A percentile compares a stretch with the other conserved stretches of the same genome.
These are phyloP conservation scores for Citrus reticulata DNA, from an alignment of 345 rosid genomes.

Conservation along the genomic window DNA sequence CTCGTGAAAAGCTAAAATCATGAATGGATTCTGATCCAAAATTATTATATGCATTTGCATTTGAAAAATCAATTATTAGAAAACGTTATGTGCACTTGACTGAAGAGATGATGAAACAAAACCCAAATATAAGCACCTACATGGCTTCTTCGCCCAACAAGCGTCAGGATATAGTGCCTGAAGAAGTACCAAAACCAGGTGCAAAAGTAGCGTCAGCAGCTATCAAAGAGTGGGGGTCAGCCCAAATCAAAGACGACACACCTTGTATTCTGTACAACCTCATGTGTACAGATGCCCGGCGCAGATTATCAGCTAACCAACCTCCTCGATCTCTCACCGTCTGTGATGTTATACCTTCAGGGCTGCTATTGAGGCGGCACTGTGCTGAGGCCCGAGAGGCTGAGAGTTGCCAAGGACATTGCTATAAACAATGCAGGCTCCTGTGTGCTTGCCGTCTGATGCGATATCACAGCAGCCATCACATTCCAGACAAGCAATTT, in stretches of 20 bases:
- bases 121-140: not conserved
- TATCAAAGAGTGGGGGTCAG: not conserved
- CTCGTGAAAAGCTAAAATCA: too few relatives aligned
- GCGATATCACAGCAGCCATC: not conserved
- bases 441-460: constrained; percentile 1
- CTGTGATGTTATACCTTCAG: not conserved
- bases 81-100: constrained; percentile 3
- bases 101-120: not conserved
- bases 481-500: not conserved
- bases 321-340: not conserved
- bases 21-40: too few relatives aligned
- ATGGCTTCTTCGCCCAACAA: not conserved
- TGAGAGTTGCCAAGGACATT: not conserved
- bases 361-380: constrained; percentile 1
- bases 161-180: not conserved
- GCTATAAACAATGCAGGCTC: constrained; percentile 3
- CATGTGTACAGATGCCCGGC: not conserved
- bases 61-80: not conserved
- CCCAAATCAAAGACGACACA: not conserved
- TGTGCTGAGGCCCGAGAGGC: not conserved
- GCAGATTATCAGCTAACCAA: not conserved
- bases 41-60: not conserved
- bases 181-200: constrained; percentile 2
- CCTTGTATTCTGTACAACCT: not conserved
- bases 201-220: not conserved